phyloP scores from a whole-genome alignment of 208 protist genomes.

The Sergeia podlipaevii region DNA sequence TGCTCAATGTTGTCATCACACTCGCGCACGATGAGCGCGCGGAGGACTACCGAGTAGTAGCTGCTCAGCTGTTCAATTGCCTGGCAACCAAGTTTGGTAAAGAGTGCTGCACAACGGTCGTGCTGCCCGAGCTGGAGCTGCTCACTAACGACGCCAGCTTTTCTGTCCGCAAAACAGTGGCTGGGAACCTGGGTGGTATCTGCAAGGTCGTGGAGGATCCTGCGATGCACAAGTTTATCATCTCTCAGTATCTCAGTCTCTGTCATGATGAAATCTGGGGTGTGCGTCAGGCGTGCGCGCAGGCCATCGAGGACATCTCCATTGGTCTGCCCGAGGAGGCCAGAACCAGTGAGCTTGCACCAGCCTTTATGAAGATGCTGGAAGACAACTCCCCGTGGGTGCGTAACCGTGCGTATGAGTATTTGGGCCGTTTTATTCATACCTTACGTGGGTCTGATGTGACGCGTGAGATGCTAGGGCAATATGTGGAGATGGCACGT shows the following conservation, averaged over 20 bases:
- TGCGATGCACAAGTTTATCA: conserved; percentile 51
- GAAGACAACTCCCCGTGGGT: conserved; percentile 94
- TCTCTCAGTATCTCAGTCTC: conserved; percentile 86
- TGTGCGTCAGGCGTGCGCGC: conserved; percentile 93
- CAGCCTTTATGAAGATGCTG: conserved; percentile 59
- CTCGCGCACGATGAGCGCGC: conserved; percentile 93
- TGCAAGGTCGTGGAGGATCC: conserved; percentile 49
- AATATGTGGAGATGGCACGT: conserved; percentile 93
- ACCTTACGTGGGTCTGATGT: conserved; percentile 86
- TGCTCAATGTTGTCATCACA: conserved; percentile 88
- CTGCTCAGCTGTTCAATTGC: conserved; percentile 88
- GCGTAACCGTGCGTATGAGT: conserved; percentile 86
- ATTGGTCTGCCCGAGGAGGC: conserved; percentile 52
- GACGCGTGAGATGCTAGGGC: conserved; percentile 71
- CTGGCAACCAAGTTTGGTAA: conserved; percentile 74
- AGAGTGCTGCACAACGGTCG: conserved; percentile 58
- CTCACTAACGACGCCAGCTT: conserved; percentile 90
- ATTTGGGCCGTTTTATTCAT: conserved; percentile 89
- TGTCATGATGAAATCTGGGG: conserved; percentile 96
- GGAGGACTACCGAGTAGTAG: conserved; percentile 93
- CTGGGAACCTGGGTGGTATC: conserved; percentile 73
- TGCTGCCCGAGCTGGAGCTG: conserved; percentile 79
- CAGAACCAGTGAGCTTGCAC: conserved; percentile 57
- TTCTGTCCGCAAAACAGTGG: conserved; percentile 86
- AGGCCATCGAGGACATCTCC: conserved; percentile 74